A percentile compares a stretch with the other conserved stretches of the same genome.
These are phyloP conservation scores for Aurifilum marmelostoma DNA, from an alignment of 2,329 filamentous ascomycete genomes.

Conservation along the genomic window DNA sequence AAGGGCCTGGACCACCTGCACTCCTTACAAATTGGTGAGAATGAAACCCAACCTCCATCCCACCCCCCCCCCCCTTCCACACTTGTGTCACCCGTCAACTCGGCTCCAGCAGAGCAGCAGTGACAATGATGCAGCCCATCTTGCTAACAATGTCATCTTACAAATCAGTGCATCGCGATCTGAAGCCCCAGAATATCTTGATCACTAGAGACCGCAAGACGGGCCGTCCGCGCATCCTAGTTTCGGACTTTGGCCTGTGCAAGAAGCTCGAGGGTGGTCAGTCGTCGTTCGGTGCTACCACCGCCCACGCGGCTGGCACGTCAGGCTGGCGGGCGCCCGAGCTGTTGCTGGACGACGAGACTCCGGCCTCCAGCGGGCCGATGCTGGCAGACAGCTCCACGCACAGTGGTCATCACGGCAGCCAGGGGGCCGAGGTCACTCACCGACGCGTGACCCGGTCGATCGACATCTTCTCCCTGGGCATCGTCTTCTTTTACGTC, in stretches of 20 bases:
- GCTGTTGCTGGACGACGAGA: constrained; percentile 80
- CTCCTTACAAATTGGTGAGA: constrained; percentile 74
- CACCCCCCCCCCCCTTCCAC: neutral
- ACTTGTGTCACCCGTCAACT: neutral
- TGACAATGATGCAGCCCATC: neutral
- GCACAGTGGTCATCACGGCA: constrained; percentile 64
- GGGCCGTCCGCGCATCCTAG: constrained; percentile 78
- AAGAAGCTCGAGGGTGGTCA: constrained; percentile 96
- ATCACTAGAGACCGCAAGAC: constrained; percentile 71
- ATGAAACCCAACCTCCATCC: too few relatives aligned
- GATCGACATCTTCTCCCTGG: constrained; percentile 96
- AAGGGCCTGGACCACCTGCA: constrained; percentile 89
- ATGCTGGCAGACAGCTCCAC: constrained; percentile 56
- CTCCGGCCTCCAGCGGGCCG: constrained; percentile 49
- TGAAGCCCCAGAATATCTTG: constrained; percentile 97
- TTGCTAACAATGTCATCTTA: neutral
- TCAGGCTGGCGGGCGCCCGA: constrained; percentile 97
- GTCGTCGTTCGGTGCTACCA: constrained; percentile 92
- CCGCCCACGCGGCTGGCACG: constrained; percentile 89
- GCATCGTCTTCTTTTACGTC: constrained; percentile 99
- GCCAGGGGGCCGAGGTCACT: constrained; percentile 44
- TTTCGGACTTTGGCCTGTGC: constrained; percentile 96
- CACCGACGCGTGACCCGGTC: constrained; percentile 77
- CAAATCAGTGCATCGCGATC: constrained; percentile 75
- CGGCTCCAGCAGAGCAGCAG: neutral